These are phyloP conservation scores for Trifolium fragiferum DNA, from an alignment of 306 rosid species.

Conservation along the genomic window DNA sequence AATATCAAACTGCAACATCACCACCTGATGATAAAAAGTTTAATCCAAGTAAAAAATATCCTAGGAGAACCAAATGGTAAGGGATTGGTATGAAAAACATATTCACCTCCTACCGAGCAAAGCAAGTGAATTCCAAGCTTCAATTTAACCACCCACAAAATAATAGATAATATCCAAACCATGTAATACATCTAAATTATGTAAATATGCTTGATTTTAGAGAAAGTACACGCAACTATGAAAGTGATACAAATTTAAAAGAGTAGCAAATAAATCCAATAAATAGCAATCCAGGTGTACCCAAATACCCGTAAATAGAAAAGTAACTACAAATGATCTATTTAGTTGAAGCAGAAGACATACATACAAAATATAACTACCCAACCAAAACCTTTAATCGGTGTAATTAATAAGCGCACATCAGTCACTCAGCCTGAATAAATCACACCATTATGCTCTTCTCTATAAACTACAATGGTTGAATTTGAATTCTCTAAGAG, in stretches of 20 bases:
- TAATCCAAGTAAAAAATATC: not conserved
- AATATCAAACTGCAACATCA: conserved; percentile 17
- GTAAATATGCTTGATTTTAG: not conserved
- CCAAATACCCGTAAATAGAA: not conserved
- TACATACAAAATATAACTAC: not conserved
- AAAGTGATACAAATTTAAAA: not conserved
- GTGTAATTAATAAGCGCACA: not conserved
- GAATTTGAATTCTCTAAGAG: too few relatives aligned
- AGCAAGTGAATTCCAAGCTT: not conserved
- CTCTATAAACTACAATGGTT: not conserved
- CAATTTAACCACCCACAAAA: not conserved
- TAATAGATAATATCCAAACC: not conserved
- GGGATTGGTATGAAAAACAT: not conserved
- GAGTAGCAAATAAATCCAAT: not conserved
- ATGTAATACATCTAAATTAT: not conserved
- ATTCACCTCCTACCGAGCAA: not conserved
- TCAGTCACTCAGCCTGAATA: not conserved
- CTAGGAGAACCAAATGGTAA: not conserved
- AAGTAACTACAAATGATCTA: not conserved
- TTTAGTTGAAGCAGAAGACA: not conserved
- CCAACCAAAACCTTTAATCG: not conserved
- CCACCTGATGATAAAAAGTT: not conserved
- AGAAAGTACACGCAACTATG: not conserved
- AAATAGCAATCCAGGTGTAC: not conserved
- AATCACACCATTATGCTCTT: not conserved